These are phyloP conservation scores for Francoa sonchifolia DNA, from an alignment of 441 rosid genomes.

Conservation along the genomic window DNA sequence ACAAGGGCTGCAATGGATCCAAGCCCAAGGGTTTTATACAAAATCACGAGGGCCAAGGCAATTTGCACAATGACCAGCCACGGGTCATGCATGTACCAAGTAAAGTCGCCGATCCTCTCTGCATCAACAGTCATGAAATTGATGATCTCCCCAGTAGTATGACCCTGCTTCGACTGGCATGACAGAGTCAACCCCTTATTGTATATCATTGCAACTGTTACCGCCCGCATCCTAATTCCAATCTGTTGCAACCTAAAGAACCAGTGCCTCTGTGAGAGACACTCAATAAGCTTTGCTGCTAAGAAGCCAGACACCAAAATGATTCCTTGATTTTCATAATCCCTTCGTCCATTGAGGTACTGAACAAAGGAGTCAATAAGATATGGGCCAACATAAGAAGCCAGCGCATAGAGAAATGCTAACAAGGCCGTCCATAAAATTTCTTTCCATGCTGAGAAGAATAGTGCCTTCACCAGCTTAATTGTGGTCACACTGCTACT, in stretches of 20 bases:
- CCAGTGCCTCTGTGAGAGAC: constrained; percentile 34
- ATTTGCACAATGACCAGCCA: constrained; percentile 42
- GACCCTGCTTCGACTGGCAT: constrained; percentile 34
- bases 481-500: constrained; percentile 31
- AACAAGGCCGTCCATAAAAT: constrained; percentile 34
- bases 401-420: constrained; percentile 27
- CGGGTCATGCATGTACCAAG: constrained; percentile 38
- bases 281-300: constrained; percentile 38
- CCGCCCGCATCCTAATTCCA: constrained; percentile 33
- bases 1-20: constrained; percentile 35
- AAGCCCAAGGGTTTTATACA: constrained; percentile 44
- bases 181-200: constrained; percentile 49
- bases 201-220: constrained; percentile 30
- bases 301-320: constrained; percentile 34
- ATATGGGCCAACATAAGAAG: constrained; percentile 69
- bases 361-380: constrained; percentile 73
- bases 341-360: constrained; percentile 44
- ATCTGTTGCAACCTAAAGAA: constrained; percentile 31
- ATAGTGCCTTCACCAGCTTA: constrained; percentile 49
- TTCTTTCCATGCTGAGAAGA: constrained; percentile 54
- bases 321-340: constrained; percentile 32
- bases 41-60: constrained; percentile 32
- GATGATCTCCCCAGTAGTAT: constrained; percentile 49
- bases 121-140: constrained; percentile 60
- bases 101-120: constrained; percentile 35